phyloP scores from a whole-genome alignment of 768 basidiomycete species.

The Lactarius trivialis region DNA sequence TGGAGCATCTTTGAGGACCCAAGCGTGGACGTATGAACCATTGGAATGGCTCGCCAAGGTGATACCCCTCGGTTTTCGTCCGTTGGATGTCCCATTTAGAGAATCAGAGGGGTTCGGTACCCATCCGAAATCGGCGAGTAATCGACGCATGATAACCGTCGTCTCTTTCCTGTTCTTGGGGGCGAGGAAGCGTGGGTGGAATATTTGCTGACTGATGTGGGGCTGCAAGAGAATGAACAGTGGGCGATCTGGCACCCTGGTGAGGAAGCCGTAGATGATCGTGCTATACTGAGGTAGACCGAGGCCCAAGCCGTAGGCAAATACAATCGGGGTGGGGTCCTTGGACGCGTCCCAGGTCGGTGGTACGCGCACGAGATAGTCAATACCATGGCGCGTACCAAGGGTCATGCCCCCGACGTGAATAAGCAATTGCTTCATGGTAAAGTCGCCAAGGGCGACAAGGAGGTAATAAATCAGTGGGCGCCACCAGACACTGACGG shows the following conservation, averaged over 20 bases:
- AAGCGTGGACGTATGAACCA: slow-evolving; percentile 79
- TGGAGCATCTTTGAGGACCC: slow-evolving; percentile 79
- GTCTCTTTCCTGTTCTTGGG: slow-evolving; percentile 64
- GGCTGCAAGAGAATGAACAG: slow-evolving; percentile 76
- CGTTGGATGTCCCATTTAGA: slow-evolving; percentile 23
- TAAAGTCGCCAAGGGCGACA: slow-evolving; percentile 43
- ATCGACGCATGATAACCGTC: slow-evolving; percentile 45
- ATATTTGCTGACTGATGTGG: slow-evolving; percentile 80
- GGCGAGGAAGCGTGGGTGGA: slow-evolving; percentile 63
- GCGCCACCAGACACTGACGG: slow-evolving; percentile 57
- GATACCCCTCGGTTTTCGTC: slow-evolving; percentile 44
- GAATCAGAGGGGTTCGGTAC: slow-evolving; percentile 31
- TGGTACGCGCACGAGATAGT: slow-evolving; percentile 77
- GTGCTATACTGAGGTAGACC: slow-evolving; percentile 66
- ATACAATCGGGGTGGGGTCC: slow-evolving; percentile 66
- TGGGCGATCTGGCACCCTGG: slow-evolving; percentile 56
- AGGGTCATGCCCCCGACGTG: slow-evolving; percentile 38
- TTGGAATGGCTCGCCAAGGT: slow-evolving; percentile 87
- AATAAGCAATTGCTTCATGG: slow-evolving; percentile 40
- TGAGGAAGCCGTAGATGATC: slow-evolving; percentile 54
- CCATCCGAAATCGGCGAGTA: slow-evolving; percentile 64
- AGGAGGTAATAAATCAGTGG: slow-evolving; percentile 61
- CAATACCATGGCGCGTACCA: slow-evolving; percentile 54
- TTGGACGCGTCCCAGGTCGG: slow-evolving; percentile 50
- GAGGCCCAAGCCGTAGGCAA: slow-evolving; percentile 85